phyloP scores from a whole-genome alignment of 768 basidiomycete species.

The Lactarius vividus region DNA sequence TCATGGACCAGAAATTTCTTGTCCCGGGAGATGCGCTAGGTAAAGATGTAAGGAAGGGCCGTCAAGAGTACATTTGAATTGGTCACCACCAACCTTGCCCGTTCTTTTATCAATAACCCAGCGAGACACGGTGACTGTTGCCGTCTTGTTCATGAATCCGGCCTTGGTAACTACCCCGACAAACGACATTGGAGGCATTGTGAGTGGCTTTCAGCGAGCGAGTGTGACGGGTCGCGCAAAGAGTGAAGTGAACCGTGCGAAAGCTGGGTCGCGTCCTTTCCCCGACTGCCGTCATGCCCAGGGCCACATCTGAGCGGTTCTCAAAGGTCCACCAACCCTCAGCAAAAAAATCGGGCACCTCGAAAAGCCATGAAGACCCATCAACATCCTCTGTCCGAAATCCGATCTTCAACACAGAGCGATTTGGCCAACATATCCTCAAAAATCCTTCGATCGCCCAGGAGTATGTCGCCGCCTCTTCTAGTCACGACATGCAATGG shows the following conservation, averaged over 20 bases:
- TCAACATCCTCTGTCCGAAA: slow-evolving; percentile 55
- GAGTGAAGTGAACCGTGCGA: neutral
- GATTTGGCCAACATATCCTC: slow-evolving; percentile 97
- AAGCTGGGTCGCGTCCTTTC: neutral
- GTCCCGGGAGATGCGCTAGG: slow-evolving; percentile 66
- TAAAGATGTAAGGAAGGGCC: slow-evolving; percentile 17
- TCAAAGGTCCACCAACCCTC: slow-evolving; percentile 62
- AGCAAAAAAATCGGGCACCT: slow-evolving; percentile 47
- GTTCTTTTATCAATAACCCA: slow-evolving; percentile 69
- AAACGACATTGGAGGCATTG: slow-evolving; percentile 78
- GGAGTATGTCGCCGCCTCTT: slow-evolving; percentile 50
- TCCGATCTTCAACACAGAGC: slow-evolving; percentile 90
- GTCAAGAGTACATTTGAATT: neutral
- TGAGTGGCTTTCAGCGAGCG: slow-evolving; percentile 12
- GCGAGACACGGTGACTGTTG: slow-evolving; percentile 77
- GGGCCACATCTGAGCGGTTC: slow-evolving; percentile 19
- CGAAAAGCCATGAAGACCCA: slow-evolving; percentile 40
- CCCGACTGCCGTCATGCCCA: slow-evolving; percentile 15
- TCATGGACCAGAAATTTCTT: slow-evolving; percentile 82
- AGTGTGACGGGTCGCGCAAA: neutral
- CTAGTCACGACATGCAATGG: slow-evolving; percentile 13
- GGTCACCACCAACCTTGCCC: slow-evolving; percentile 57
- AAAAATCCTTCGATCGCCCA: slow-evolving; percentile 91
- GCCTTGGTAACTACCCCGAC: slow-evolving; percentile 75
- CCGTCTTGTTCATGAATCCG: slow-evolving; percentile 82